Evolutionary conservation across 768 basidiomycete species (phyloP).

Genomic region (Phaffia tasmanica): DNA sequence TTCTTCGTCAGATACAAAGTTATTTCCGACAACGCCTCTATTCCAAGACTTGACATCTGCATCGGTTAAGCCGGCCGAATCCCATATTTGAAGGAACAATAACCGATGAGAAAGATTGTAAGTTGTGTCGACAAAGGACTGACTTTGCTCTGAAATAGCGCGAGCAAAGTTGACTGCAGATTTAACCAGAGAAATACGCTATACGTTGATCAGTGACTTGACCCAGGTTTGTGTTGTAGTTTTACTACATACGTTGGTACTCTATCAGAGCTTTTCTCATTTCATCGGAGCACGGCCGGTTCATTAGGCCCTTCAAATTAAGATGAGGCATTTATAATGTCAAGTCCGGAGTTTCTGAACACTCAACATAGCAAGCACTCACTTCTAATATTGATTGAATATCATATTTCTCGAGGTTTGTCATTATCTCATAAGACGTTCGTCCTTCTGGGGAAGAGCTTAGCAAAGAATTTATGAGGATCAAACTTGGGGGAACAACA

Average conservation of each 20-base stretch:
- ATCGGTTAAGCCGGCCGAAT: slow-evolving; percentile 50
- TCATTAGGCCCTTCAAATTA: slow-evolving; percentile 59
- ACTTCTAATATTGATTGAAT: slow-evolving; percentile 45
- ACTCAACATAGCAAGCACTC: slow-evolving; percentile 64
- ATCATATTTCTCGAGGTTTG: slow-evolving; percentile 61
- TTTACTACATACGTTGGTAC: slow-evolving; percentile 46
- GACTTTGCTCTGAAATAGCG: slow-evolving; percentile 69
- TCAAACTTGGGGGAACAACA: slow-evolving; percentile 49
- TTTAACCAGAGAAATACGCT: neutral
- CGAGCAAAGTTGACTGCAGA: slow-evolving; percentile 57
- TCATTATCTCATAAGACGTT: slow-evolving; percentile 63
- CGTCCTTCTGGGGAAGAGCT: slow-evolving; percentile 63
- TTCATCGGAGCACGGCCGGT: slow-evolving; percentile 66
- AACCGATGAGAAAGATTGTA: slow-evolving; percentile 29
- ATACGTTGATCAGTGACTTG: neutral
- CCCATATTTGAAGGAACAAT: slow-evolving; percentile 60
- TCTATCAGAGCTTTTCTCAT: slow-evolving; percentile 72
- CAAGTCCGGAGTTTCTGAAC: neutral
- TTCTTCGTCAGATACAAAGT: slow-evolving; percentile 31
- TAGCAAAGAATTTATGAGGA: slow-evolving; percentile 76
- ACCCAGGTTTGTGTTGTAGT: no score
- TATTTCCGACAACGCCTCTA: no score
- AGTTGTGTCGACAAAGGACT: slow-evolving; percentile 56
- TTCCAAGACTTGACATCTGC: slow-evolving; percentile 34
- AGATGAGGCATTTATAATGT: slow-evolving; percentile 16